Evolutionary conservation across 331 rosid species (phyloP).

Genomic region (Rhamnella rubrinervis): DNA sequence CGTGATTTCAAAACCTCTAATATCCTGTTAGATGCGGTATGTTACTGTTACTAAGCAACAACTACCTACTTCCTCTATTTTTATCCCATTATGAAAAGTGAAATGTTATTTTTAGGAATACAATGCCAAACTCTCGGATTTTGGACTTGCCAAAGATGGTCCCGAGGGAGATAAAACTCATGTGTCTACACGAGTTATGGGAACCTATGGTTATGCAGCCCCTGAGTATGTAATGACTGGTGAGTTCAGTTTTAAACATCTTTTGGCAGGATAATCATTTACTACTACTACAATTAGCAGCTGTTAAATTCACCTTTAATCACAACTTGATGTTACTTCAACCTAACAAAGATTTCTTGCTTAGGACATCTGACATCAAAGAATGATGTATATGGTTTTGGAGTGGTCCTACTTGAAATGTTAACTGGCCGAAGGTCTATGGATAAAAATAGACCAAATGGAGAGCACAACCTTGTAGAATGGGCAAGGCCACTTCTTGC

Average conservation of each 20-base stretch:
- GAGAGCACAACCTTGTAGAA: constrained; percentile 86
- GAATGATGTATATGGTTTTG: constrained; percentile 94
- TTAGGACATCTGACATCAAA: constrained; percentile 90
- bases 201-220: constrained; percentile 97
- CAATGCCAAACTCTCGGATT: constrained; percentile 91
- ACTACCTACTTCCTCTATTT: constrained; percentile 3
- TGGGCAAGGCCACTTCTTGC: constrained; percentile 86
- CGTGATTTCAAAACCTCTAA: constrained; percentile 96
- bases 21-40: constrained; percentile 83
- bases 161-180: constrained; percentile 94
- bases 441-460: constrained; percentile 88
- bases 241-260: constrained; percentile 42
- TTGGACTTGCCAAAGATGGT: constrained; percentile 98
- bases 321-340: constrained; percentile 1
- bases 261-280: constrained; percentile 1
- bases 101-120: constrained; percentile 60
- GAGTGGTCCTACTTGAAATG: constrained; percentile 93
- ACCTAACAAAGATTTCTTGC: constrained; percentile 14
- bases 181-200: constrained; percentile 94
- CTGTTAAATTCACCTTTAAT: too few species aligned
- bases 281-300: not conserved
- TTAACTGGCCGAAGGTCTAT: constrained; percentile 83
- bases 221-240: constrained; percentile 99
- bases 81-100: constrained; percentile 13
- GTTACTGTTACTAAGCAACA: constrained; percentile 21